A percentile compares a stretch with the other conserved stretches of the same genome.
Conservation (phyloP, 2,329 filamentous ascomycete species). For the Thielaviopsis punctulata region DNA sequence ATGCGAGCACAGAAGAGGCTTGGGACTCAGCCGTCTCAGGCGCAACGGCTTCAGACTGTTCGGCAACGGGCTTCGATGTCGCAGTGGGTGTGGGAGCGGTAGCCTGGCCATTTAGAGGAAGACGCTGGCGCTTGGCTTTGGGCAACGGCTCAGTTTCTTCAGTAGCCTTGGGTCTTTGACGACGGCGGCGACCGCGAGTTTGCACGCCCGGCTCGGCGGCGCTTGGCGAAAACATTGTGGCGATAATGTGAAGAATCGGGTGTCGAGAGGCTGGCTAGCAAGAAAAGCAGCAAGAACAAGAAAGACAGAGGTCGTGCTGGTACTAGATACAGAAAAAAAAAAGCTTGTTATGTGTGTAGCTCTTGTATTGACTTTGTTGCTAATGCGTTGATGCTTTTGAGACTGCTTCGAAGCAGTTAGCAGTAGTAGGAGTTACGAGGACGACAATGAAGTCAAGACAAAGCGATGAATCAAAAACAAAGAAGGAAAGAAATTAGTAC, state of each 20-base stretch:
- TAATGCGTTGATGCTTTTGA: background rate
- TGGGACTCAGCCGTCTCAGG: constrained; percentile 41
- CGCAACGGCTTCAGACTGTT: constrained; percentile 12
- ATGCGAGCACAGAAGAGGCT: constrained; percentile 30
- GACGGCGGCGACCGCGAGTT: constrained; percentile 37
- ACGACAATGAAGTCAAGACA: background rate
- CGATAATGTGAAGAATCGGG: background rate
- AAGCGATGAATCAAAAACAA: background rate
- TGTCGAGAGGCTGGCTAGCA: background rate
- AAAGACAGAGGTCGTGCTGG: background rate
- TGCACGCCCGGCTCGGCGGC: constrained; percentile 25
- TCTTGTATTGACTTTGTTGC: background rate
- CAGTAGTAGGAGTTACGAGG: background rate
- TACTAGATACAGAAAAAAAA: background rate
- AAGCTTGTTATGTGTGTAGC: background rate
- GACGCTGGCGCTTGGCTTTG: constrained; percentile 45
- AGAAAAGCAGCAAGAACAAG: background rate
- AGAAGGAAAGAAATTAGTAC: background rate
- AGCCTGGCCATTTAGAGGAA: constrained; percentile 39
- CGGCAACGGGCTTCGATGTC: constrained; percentile 22
- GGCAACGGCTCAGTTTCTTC: constrained; percentile 39
- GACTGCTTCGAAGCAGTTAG: too few species aligned
- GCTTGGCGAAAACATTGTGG: constrained; percentile 41
- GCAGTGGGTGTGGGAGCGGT: constrained; percentile 20
- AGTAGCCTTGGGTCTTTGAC: constrained; percentile 40